Percentiles rank a stretch among this genome's conserved stretches.
Evolutionary conservation across 2,329 filamentous ascomycete species (phyloP).

Genomic region (Fusarium mundagurra): DNA sequence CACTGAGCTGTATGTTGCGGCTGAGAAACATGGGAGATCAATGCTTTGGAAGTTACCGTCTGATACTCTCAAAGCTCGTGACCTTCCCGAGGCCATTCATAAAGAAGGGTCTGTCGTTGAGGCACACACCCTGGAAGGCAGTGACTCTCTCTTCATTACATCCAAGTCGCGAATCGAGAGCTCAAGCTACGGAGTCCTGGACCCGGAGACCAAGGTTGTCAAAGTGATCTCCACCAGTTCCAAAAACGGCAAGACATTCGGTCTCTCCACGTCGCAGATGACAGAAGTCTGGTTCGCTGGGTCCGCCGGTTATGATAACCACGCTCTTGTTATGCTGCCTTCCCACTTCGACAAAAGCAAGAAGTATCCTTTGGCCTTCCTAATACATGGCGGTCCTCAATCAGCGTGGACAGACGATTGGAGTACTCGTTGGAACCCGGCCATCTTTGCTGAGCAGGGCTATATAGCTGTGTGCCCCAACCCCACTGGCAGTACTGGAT

Average conservation of each 20-base stretch:
- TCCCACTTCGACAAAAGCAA: constrained; percentile 73
- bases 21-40: constrained; percentile 73
- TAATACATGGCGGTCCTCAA: constrained; percentile 87
- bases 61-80: constrained; percentile 58
- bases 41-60: constrained; percentile 71
- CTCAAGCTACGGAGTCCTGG: constrained; percentile 72
- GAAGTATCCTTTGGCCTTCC: constrained; percentile 81
- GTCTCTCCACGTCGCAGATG: constrained; percentile 70
- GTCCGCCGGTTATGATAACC: constrained; percentile 71
- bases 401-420: constrained; percentile 79
- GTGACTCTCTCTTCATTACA: constrained; percentile 67
- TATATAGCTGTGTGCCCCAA: constrained; percentile 86
- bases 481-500: constrained; percentile 84
- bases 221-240: constrained; percentile 70
- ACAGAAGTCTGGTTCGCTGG: constrained; percentile 77
- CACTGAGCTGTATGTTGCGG: constrained; percentile 74
- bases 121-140: constrained; percentile 61
- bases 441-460: constrained; percentile 86
- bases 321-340: constrained; percentile 73
- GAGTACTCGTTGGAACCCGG: constrained; percentile 87
- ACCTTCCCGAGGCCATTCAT: constrained; percentile 61
- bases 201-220: constrained; percentile 52
- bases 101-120: constrained; percentile 64
- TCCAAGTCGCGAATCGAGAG: constrained; percentile 77
- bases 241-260: constrained; percentile 72